Conservation (phyloP, 192 early-diverging fungal species). For the Endogone sp. region DNA sequence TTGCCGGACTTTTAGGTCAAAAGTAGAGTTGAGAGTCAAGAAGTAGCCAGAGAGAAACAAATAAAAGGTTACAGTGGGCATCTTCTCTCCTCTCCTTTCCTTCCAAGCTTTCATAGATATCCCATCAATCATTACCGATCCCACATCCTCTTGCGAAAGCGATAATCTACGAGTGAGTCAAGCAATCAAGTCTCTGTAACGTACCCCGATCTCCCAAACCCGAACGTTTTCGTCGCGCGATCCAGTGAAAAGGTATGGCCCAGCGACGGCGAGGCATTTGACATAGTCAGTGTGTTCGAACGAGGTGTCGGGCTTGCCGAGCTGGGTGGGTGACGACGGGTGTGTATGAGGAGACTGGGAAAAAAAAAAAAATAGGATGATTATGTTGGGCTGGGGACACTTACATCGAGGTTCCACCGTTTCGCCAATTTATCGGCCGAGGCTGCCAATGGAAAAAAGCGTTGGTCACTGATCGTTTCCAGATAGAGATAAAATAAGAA, state of each 20-base stretch:
- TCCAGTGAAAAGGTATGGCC: constrained; percentile 76
- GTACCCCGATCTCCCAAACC: constrained; percentile 85
- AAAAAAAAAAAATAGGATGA: neutral
- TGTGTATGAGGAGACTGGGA: neutral
- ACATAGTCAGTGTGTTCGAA: constrained; percentile 83
- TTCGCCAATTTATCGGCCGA: constrained; percentile 91
- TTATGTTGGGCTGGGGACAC: no score
- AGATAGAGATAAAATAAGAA: no score
- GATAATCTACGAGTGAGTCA: no score
- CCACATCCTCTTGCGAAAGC: no score
- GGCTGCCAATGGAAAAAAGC: constrained; percentile 30
- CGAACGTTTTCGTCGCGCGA: constrained; percentile 81
- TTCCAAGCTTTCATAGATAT: no score
- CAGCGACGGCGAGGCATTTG: constrained; percentile 59
- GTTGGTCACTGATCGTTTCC: neutral
- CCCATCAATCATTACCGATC: no score
- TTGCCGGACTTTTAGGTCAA: constrained; percentile 56
- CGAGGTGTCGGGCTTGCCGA: constrained; percentile 63
- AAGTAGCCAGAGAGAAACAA: neutral
- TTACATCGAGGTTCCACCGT: constrained; percentile 81
- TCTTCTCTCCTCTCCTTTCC: neutral
- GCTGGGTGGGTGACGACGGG: no score
- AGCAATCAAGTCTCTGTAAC: constrained; percentile 8
- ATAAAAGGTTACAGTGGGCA: neutral
- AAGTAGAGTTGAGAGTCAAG: neutral